Evolutionary conservation across 805 yeast genomes (phyloP).

Genomic region (Candida maris): DNA sequence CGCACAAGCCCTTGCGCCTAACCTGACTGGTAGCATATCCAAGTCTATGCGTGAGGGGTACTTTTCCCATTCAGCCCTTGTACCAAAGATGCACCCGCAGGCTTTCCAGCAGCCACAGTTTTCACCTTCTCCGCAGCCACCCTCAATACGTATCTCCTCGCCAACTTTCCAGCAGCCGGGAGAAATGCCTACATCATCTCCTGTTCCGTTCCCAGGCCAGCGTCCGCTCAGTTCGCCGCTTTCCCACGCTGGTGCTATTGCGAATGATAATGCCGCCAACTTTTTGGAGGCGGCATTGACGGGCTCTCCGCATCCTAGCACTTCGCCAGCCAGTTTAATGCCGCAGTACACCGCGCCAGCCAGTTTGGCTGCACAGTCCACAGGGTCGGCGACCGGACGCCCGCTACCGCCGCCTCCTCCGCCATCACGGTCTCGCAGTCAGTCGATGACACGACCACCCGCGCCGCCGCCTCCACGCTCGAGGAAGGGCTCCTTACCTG

Average conservation of each 20-base stretch:
- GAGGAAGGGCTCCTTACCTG: constrained; percentile 25
- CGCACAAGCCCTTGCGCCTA: constrained; percentile 40
- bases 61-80: constrained; percentile 13
- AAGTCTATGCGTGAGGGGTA: constrained; percentile 37
- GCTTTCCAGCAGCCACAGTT: constrained; percentile 7
- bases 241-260: constrained; percentile 10
- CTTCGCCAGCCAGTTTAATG: background rate
- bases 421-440: constrained; percentile 14
- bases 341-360: background rate
- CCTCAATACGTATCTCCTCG: constrained; percentile 6
- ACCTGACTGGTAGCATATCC: constrained; percentile 54
- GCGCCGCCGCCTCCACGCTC: constrained; percentile 32
- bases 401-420: constrained; percentile 30
- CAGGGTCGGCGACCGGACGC: constrained; percentile 6
- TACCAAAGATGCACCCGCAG: constrained; percentile 2
- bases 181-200: constrained; percentile 23
- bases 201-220: constrained; percentile 11
- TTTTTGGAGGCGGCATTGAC: constrained; percentile 23
- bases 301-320: constrained; percentile 9
- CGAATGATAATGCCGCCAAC: constrained; percentile 18
- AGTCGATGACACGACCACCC: constrained; percentile 21
- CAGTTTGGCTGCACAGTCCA: background rate
- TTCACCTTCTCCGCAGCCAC: constrained; percentile 4
- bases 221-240: constrained; percentile 25
- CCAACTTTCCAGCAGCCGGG: constrained; percentile 5